A percentile compares a stretch with the other conserved stretches of the same genome.
These are phyloP conservation scores for Plantago rigida DNA, from an alignment of 305 asterid species.

Conservation along the genomic window DNA sequence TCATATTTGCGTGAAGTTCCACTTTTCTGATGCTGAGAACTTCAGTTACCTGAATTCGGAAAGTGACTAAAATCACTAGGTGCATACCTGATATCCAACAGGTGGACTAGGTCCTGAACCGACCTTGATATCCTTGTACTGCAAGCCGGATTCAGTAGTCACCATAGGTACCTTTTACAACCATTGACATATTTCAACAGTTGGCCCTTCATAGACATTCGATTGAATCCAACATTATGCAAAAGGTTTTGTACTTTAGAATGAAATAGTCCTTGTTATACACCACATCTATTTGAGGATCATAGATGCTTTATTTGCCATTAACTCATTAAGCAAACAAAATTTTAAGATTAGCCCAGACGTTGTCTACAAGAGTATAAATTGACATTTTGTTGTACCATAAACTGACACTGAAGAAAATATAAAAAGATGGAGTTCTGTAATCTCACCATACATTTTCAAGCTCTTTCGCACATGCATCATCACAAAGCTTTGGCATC, in stretches of 20 bases:
- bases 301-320: not conserved
- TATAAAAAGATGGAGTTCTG: slow-evolving; percentile 27
- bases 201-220: slow-evolving; percentile 16
- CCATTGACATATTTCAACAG: slow-evolving; percentile 8
- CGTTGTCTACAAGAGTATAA: not conserved
- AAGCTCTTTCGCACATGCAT: slow-evolving; percentile 78
- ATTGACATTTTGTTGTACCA: not conserved
- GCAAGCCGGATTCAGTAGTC: slow-evolving; percentile 86
- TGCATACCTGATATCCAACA: slow-evolving; percentile 82
- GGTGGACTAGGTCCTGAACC: slow-evolving; percentile 95
- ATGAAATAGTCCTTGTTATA: not conserved
- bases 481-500: slow-evolving; percentile 75
- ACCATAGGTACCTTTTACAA: slow-evolving; percentile 61
- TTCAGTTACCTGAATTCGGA: not conserved
- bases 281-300: not conserved
- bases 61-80: not conserved
- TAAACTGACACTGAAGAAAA: too few relatives aligned
- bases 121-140: slow-evolving; percentile 83
- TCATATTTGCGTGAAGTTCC: not conserved
- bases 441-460: slow-evolving; percentile 95
- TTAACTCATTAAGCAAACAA: too few relatives aligned
- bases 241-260: not conserved
- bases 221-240: not conserved
- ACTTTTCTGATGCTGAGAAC: not conserved
- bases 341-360: too few relatives aligned